Conservation (phyloP, 768 basidiomycete genomes). For the Cystofilobasidium ferigula region DNA sequence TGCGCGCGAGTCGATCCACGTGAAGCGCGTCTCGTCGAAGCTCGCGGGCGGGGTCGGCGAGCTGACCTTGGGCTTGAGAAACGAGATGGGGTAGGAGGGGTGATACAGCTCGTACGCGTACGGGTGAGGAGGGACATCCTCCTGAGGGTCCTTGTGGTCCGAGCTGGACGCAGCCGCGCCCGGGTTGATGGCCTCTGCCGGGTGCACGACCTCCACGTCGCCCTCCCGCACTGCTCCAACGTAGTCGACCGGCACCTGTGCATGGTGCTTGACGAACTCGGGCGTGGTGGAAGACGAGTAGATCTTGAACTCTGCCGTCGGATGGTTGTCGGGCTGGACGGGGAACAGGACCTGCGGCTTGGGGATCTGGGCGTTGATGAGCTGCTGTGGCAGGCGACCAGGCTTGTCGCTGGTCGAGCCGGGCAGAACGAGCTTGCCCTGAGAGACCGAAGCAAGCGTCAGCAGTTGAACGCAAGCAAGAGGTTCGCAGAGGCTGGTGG, state of each 20-base stretch:
- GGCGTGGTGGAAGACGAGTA: slow-evolving; percentile 58
- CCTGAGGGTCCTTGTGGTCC: not conserved
- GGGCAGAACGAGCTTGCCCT: slow-evolving; percentile 9
- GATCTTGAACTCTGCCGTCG: slow-evolving; percentile 33
- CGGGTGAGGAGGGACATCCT: slow-evolving; percentile 45
- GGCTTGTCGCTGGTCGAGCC: not conserved
- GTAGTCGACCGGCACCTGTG: slow-evolving; percentile 69
- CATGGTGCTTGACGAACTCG: slow-evolving; percentile 60
- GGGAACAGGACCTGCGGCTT: slow-evolving; percentile 77
- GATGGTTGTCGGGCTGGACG: slow-evolving; percentile 49
- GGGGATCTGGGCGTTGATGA: slow-evolving; percentile 63
- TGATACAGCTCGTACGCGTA: slow-evolving; percentile 78
- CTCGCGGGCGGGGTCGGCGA: slow-evolving; percentile 47
- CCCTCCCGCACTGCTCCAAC: slow-evolving; percentile 25
- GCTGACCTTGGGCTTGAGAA: slow-evolving; percentile 45
- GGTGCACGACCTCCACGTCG: slow-evolving; percentile 9
- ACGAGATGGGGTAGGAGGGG: slow-evolving; percentile 55
- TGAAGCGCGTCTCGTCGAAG: slow-evolving; percentile 58
- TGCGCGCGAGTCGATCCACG: slow-evolving; percentile 52
- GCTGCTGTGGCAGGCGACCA: slow-evolving; percentile 20
- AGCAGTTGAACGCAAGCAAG: not conserved
- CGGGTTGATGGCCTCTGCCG: not conserved
- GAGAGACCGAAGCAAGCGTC: slow-evolving; percentile 32
- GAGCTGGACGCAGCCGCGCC: slow-evolving; percentile 17
- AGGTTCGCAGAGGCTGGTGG: not conserved